Evolutionary conservation across 2,329 filamentous ascomycete species (phyloP), one percentile per base, ranked within the genome.

Genomic region (Triangularia verruculosa): DNA sequence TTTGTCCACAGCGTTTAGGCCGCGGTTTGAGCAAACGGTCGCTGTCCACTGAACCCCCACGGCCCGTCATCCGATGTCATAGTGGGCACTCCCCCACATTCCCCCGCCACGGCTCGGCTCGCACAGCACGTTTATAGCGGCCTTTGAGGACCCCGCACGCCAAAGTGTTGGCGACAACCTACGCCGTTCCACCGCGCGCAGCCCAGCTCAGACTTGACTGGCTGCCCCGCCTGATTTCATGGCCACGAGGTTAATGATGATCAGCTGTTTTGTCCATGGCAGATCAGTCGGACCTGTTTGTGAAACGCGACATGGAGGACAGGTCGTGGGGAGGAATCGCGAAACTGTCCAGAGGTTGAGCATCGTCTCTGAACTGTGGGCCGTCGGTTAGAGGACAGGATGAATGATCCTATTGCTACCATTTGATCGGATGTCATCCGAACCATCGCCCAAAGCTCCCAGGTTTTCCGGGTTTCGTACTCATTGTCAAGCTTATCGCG

Each of bases 401-500:
- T 54, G 22, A 12, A n/a, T 12, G 22, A 15, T 20, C 22, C 52
- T 25, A 28, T 28, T 15, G 22, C 8, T 25, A 17, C 52, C 52
- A 4, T 54, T 13, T 28, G 52, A 25, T 28, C 52, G 24, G 13
- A 39, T 30, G 20, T 47, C 39, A 17, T 58, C 28, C 39, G 39
- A 34, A 30, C 55, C 17, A 57, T 39, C 30, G 34, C 56, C 25
- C 30, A 57, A 30, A 15, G 5, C 28, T 15, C 25, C n/a, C 28
- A 7, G 17, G 9, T 34, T 22, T 30, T 20, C 17, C 28, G 28
- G 54, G 28, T 57, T 34, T 22, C 24, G 28, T 9, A 8, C 54
- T 34, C 53, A n/a, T n/a, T 13, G 61, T 47, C 30, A 30, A 59
- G 59, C 64, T 67, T 67, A 67, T 69, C 67, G 63, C 64, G 51